Conservation (phyloP, 164 flowering plant species). For the Protea cynaroides region DNA sequence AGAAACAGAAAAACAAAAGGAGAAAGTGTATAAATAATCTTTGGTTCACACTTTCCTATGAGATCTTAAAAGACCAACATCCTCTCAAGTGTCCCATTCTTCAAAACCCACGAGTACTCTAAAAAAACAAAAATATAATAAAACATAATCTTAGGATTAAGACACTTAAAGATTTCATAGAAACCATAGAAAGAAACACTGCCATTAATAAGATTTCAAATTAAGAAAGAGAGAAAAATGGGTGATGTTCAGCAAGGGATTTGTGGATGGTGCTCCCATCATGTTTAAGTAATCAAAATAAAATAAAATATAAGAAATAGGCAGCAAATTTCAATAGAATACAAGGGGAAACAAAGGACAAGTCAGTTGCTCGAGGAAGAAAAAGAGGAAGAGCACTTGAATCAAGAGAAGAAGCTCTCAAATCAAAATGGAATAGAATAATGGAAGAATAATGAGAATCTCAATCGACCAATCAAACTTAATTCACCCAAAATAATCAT, state of each 20-base stretch:
- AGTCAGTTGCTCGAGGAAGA: slow-evolving; percentile 83
- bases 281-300: slow-evolving; percentile 18
- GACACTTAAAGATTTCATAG: too few relatives aligned
- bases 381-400: too few relatives aligned
- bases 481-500: slow-evolving; percentile 11
- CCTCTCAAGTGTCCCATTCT: slow-evolving; percentile 64
- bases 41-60: slow-evolving; percentile 48
- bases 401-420: too few relatives aligned
- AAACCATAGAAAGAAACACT: not conserved
- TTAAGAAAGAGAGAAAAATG: not conserved
- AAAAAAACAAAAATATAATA: not conserved
- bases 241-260: not conserved
- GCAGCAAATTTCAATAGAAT: slow-evolving; percentile 45
- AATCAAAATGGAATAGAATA: slow-evolving; percentile 5
- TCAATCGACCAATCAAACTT: slow-evolving; percentile 35
- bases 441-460: slow-evolving; percentile 12
- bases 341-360: too few relatives aligned
- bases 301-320: slow-evolving; percentile 26
- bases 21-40: slow-evolving; percentile 15
- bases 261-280: not conserved
- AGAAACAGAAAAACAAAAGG: too few relatives aligned
- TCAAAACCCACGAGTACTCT: slow-evolving; percentile 82
- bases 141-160: not conserved
- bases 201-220: not conserved
- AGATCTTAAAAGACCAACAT: slow-evolving; percentile 83